Evolutionary conservation across 441 rosid species (phyloP).

Genomic region (Gossypium schwendimanii): DNA sequence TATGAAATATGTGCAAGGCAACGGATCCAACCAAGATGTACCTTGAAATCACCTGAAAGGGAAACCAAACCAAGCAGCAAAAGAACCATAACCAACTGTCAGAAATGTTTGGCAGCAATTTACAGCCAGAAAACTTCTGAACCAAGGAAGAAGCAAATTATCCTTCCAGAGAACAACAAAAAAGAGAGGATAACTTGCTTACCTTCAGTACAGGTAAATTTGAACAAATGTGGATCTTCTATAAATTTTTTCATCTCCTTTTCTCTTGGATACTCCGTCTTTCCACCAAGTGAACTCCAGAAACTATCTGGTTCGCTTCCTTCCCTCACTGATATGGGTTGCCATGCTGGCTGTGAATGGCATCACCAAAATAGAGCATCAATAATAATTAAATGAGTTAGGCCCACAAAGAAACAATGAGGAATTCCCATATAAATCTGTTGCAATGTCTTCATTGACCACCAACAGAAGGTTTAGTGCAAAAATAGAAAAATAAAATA

Average conservation of each 20-base stretch:
- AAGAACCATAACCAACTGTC: conserved; percentile 30
- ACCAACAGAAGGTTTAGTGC: neutral
- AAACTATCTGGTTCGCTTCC: conserved; percentile 80
- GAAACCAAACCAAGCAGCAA: conserved; percentile 32
- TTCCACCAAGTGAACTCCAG: conserved; percentile 85
- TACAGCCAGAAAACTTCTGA: conserved; percentile 37
- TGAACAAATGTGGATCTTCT: conserved; percentile 69
- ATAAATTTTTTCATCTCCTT: conserved; percentile 37
- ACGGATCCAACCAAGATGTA: conserved; percentile 19
- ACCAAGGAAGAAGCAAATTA: conserved; percentile 34
- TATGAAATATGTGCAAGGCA: conserved; percentile 16
- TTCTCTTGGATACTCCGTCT: conserved; percentile 64
- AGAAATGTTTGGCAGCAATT: conserved; percentile 32
- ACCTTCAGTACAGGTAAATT: conserved; percentile 48
- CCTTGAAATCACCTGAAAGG: conserved; percentile 59
- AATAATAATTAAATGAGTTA: neutral
- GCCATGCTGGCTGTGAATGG: conserved; percentile 65
- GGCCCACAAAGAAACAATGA: neutral
- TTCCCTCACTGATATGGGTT: conserved; percentile 68
- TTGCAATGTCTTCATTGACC: neutral
- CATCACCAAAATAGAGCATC: conserved; percentile 8
- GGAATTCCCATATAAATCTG: neutral
- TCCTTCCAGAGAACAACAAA: conserved; percentile 23
- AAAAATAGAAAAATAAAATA: neutral
- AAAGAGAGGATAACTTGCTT: conserved; percentile 25